Conservation (phyloP, 148 eudicot species). For the Chenopodium suecicum region DNA sequence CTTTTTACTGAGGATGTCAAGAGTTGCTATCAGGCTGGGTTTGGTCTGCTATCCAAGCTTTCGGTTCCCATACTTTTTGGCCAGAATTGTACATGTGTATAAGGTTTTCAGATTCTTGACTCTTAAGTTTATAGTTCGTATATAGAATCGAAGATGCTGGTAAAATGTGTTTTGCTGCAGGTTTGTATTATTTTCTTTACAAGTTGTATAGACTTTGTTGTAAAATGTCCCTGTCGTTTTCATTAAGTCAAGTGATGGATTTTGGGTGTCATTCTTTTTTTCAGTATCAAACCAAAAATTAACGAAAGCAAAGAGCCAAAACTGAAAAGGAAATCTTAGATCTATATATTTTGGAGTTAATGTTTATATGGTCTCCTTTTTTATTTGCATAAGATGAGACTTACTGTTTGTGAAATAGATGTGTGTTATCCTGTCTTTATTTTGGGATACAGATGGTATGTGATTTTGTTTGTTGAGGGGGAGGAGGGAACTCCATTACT, state of each 20-base stretch:
- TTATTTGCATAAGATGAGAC: neutral
- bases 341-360: neutral
- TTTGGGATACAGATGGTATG: neutral
- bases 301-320: neutral
- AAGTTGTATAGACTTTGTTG: neutral
- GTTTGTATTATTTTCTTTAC: neutral
- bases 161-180: neutral
- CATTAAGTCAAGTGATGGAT: neutral
- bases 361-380: neutral
- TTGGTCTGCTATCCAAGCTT: slow-evolving; percentile 8
- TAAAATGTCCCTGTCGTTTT: neutral
- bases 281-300: neutral
- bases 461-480: neutral
- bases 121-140: neutral
- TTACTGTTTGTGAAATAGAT: neutral
- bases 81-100: slow-evolving; percentile 11
- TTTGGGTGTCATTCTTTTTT: neutral
- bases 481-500: too few relatives aligned
- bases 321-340: neutral
- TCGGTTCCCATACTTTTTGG: neutral
- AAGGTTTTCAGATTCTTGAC: neutral
- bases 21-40: too few relatives aligned
- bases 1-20: neutral
- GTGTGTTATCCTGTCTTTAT: neutral
- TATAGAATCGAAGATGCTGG: neutral